Conservation (phyloP, 1,139 yeast genomes). For the Pneumocystis wakefieldiae region DNA sequence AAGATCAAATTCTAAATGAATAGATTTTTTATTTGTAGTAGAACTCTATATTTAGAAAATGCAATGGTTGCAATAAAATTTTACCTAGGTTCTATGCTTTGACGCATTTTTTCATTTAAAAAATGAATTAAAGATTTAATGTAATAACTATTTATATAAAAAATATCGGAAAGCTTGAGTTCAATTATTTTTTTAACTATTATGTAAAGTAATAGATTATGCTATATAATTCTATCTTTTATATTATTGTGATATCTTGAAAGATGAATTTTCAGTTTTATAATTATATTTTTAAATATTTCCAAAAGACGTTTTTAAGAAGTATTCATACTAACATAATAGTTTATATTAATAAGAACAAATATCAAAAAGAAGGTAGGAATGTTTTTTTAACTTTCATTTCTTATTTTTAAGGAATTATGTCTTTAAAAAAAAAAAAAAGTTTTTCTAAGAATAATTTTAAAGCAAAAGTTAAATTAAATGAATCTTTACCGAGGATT, state of each 20-base stretch:
- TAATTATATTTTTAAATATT: background rate
- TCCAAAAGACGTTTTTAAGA: background rate
- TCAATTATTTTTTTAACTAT: background rate
- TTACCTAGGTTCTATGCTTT: background rate
- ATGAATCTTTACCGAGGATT: background rate
- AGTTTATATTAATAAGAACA: background rate
- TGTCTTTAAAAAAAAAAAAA: background rate
- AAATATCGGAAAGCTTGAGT: too few relatives aligned
- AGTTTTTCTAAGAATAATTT: background rate
- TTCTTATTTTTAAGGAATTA: background rate
- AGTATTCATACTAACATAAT: background rate
- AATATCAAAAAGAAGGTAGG: background rate
- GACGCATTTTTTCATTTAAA: background rate
- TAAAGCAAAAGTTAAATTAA: background rate
- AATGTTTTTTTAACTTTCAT: background rate
- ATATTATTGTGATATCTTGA: background rate
- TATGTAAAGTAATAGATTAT: background rate
- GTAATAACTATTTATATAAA: too few relatives aligned
- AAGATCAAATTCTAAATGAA: conserved; percentile 34
- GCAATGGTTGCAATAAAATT: background rate
- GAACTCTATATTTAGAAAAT: conserved; percentile 4
- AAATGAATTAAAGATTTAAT: background rate
- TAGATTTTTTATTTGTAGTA: conserved; percentile 16
- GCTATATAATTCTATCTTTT: background rate
- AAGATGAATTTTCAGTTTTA: background rate